Conservation (phyloP, 176 grass and related monocot genomes). For the Otatea glauca region DNA sequence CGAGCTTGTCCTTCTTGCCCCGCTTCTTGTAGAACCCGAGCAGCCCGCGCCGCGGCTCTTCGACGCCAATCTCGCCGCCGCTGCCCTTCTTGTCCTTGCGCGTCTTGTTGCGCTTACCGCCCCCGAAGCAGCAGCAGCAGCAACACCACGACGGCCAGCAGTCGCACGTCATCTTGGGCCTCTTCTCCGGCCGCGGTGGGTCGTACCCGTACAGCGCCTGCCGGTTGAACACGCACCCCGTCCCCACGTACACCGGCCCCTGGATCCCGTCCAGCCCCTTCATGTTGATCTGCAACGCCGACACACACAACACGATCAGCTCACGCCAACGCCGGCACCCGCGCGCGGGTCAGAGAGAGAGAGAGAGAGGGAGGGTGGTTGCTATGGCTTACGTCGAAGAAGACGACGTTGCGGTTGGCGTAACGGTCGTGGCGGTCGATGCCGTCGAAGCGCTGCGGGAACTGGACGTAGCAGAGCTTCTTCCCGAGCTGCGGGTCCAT, state of each 20-base stretch:
- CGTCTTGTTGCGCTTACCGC: constrained; percentile 44
- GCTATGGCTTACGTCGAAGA: constrained; percentile 68
- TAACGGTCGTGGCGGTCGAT: constrained; percentile 86
- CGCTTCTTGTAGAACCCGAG: constrained; percentile 71
- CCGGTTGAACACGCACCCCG: constrained; percentile 81
- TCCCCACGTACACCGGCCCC: constrained; percentile 90
- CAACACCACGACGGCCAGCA: constrained; percentile 98
- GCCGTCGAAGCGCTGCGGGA: constrained; percentile 93
- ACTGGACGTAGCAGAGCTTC: constrained; percentile 97
- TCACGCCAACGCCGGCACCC: not conserved
- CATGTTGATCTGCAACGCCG: constrained; percentile 83
- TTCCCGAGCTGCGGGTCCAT: constrained; percentile 96
- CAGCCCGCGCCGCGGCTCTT: constrained; percentile 56
- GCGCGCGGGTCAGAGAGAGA: too few species aligned
- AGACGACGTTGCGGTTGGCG: constrained; percentile 91
- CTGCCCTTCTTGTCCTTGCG: constrained; percentile 59
- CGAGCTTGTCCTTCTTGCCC: constrained; percentile 70
- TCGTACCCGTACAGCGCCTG: constrained; percentile 94
- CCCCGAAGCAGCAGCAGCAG: constrained; percentile 81
- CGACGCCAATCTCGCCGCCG: constrained; percentile 11
- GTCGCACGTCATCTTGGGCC: constrained; percentile 96
- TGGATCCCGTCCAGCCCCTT: constrained; percentile 95
- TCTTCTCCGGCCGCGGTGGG: constrained; percentile 75
- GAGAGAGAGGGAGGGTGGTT: not conserved
- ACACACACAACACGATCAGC: not conserved